A percentile compares a stretch with the other conserved stretches of the same genome.
phyloP scores from a whole-genome alignment of 2,329 filamentous ascomycete genomes.

The Penicillium frequentans region DNA sequence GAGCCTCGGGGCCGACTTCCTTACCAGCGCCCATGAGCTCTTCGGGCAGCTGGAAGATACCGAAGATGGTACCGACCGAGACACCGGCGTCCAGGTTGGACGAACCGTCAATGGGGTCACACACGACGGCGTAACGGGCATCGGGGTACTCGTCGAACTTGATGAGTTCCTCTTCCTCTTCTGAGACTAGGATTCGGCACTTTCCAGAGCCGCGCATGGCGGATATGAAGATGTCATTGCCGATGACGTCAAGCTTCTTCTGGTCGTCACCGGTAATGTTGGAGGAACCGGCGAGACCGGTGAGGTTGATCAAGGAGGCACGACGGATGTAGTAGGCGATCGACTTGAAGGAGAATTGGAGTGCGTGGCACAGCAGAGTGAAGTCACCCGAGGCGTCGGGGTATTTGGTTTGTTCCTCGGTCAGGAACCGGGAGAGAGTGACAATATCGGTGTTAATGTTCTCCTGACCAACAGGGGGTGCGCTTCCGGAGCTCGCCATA shows the following conservation, averaged over 20 bases:
- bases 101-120: conserved; percentile 96
- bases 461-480: conserved; percentile 62
- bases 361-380: conserved; percentile 95
- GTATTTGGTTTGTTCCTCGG: conserved; percentile 91
- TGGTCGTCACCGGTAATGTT: conserved; percentile 97
- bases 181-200: conserved; percentile 90
- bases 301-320: conserved; percentile 91
- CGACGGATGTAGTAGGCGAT: conserved; percentile 99
- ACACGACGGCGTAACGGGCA: conserved; percentile 89
- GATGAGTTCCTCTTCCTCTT: conserved; percentile 94
- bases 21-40: conserved; percentile 51
- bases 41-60: conserved; percentile 84
- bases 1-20: conserved; percentile 66
- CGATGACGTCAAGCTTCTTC: conserved; percentile 99
- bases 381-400: conserved; percentile 97
- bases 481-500: conserved; percentile 45
- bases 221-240: conserved; percentile 95
- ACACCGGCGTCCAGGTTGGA: conserved; percentile 98
- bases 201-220: conserved; percentile 92
- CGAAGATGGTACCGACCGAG: conserved; percentile 96
- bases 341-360: conserved; percentile 99
- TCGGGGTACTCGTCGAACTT: conserved; percentile 73
- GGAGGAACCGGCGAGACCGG: conserved; percentile 88
- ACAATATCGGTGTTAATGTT: conserved; percentile 95
- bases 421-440: conserved; percentile 92